Evolutionary conservation across 163 green algal genomes (phyloP).

Genomic region (Coccomyxa subellipsoidea): DNA sequence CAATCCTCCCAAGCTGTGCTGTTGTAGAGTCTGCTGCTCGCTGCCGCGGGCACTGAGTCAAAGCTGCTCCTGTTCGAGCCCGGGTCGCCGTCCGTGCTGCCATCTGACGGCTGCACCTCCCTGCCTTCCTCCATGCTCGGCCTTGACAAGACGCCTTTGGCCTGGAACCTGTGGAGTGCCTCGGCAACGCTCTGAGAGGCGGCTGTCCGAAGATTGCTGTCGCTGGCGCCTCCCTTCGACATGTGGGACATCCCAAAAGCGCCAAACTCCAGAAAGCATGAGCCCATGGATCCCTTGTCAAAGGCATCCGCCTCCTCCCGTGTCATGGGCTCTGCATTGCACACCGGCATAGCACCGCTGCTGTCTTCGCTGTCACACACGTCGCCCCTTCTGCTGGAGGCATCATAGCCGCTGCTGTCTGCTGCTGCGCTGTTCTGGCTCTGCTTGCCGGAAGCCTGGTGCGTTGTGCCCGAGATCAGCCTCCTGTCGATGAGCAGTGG

Average conservation of each 20-base stretch:
- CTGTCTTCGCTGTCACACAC: not conserved
- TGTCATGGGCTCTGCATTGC: constrained; percentile 1
- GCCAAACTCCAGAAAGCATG: not conserved
- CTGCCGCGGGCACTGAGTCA: not conserved
- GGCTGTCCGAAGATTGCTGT: not conserved
- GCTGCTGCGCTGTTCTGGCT: not conserved
- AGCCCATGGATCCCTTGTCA: not conserved
- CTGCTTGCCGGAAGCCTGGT: not conserved
- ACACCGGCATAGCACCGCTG: not conserved
- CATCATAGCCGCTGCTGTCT: not conserved
- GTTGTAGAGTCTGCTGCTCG: not conserved
- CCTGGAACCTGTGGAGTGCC: not conserved
- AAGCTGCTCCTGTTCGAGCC: not conserved
- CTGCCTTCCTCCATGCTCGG: not conserved
- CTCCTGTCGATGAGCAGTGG: not conserved
- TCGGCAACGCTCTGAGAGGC: not conserved
- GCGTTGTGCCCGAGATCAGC: not conserved
- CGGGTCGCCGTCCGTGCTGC: not conserved
- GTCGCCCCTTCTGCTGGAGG: too few species aligned
- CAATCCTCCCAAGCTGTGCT: not conserved
- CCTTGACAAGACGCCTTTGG: not conserved
- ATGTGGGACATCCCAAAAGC: not conserved
- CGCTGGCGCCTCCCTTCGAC: not conserved
- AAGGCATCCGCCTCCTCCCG: not conserved
- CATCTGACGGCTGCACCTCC: not conserved